These are phyloP conservation scores for Amanita exitialis DNA, from an alignment of 768 basidiomycete species.

Conservation along the genomic window DNA sequence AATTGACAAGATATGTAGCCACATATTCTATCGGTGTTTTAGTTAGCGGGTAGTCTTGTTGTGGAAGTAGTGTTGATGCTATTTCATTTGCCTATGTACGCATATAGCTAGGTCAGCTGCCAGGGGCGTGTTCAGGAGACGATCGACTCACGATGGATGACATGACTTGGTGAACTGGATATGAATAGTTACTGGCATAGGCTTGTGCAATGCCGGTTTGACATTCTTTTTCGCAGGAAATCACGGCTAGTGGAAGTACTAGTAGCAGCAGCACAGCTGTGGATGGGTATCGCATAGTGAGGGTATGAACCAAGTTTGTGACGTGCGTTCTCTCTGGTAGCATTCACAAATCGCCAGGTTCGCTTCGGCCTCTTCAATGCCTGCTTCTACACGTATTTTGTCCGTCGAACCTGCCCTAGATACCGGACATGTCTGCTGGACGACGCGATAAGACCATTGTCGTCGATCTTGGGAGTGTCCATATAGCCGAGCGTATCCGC, in stretches of 20 bases:
- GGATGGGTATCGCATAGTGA: constrained; percentile 2
- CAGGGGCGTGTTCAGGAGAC: background rate
- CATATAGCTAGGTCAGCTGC: constrained; percentile 3
- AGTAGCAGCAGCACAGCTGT: constrained; percentile 14
- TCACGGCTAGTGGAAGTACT: constrained; percentile 28
- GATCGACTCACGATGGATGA: background rate
- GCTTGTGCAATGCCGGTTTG: constrained; percentile 49
- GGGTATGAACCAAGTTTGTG: background rate
- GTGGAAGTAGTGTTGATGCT: constrained; percentile 5
- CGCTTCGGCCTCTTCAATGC: too few relatives aligned
- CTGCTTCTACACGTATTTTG: too few relatives aligned
- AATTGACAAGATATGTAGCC: constrained; percentile 36
- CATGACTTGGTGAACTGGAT: constrained; percentile 21
- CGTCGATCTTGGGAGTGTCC: background rate
- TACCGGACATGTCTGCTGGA: background rate
- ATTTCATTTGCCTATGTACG: constrained; percentile 9
- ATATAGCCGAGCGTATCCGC: too few relatives aligned
- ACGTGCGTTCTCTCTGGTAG: too few relatives aligned
- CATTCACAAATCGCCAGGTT: too few relatives aligned
- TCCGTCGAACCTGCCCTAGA: too few relatives aligned
- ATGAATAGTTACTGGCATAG: constrained; percentile 39
- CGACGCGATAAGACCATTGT: background rate
- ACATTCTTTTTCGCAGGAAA: constrained; percentile 65
- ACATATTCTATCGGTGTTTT: constrained; percentile 23
- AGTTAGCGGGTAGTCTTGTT: constrained; percentile 3